Evolutionary conservation across 495 filamentous ascomycete genomes (phyloP), one percentile per base, ranked within the genome.

Genomic region (Delitschia confertaspora): DNA sequence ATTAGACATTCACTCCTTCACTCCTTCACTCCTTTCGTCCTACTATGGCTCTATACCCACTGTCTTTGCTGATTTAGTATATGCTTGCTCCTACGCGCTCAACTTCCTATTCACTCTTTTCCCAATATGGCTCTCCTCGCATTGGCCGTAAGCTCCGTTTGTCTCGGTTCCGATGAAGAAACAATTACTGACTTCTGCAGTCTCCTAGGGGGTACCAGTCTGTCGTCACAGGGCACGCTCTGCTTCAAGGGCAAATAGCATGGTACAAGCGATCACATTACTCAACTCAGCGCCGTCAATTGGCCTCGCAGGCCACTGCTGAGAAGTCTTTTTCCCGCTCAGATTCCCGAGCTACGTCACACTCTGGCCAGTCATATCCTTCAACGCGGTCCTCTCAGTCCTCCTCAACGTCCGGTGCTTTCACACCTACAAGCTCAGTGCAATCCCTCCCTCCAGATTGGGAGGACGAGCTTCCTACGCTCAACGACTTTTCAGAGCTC

Each of bases 401-500:
- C 18, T n/a, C 33, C 33, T 36, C 33, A 1, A 16, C n/a, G 3
- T 35, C 37, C 13, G 56, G 50, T 20, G 14, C 31, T 11, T 9
- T 38, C 27, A 16, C 18, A 31, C 10, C 37, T 10, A n/a, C 30
- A 6, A 48, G 19, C 26, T 31, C 29, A 14, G 51, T 51, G 43
- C 43, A 54, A 17, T 55, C 56, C 16, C 49, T 68, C 24, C 65
- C 69, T 0, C 45, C 66, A 3, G 74, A 76, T 56, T 95, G 88
- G 88, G 88, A 95, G 47, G 76, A 85, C 14, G 22, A 26, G 3
- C 25, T 38, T 6, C 53, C 42, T 1, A 27, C 26, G 9, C 47
- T 56, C 26, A 37, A 41, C 27, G 70, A 75, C 16, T 95, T 94
- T 68, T 78, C 80, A n/a, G 75, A 94, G 53, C 78, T 95, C 7